Base-by-base conservation (phyloP, 805 yeast genomes). In the Starmera dryadoides region DNA sequence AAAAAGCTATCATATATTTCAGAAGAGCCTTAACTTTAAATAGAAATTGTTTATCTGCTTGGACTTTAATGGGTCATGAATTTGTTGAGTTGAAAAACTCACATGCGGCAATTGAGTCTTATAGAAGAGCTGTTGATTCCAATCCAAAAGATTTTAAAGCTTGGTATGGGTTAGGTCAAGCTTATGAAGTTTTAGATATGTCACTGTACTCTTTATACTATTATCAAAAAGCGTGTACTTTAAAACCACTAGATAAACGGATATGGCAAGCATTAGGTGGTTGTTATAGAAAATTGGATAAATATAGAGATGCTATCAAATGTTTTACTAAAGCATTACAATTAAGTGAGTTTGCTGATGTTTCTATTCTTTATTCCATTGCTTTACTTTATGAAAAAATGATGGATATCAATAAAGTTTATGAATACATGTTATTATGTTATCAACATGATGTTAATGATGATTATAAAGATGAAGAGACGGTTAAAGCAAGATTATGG, bases 51-150 rank as follows among this genome's bases (percentile, higher is more conserved):
- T 66, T 88, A 16, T 77, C 87, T 45, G 97, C 98, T 0, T 93
- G 98, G 98, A 93, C 98, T 0, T 68, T 93, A 42, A 88, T 93
- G 96, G 99, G 99, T 10, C 99, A 93, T 61, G 99, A 93, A 63
- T 93, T 86, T 64, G 95, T 93, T 14, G 99, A 93, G 58, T 70
- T 93, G 50, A 89, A 91, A 55, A 93, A 93, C 62, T 83, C 96
- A 1, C 96, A 93, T 60, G 98, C 98, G 1, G 98, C 98, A 1
- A 93, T 93, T 39, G 97, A 91, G 64, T 80, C 94, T 42, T 93
- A 93, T 56, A 66, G 98, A 48, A 66, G 95, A 33, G 99, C 98
- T 0, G 91, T 89, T 1, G 96, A 88, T 56, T 81, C 89, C 3
- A 86, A 86, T 53, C 74, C 79, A 34, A 81, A 84, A 53, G 98